phyloP scores from a whole-genome alignment of 495 filamentous ascomycete species.

The Hypoxylon cercidicola region DNA sequence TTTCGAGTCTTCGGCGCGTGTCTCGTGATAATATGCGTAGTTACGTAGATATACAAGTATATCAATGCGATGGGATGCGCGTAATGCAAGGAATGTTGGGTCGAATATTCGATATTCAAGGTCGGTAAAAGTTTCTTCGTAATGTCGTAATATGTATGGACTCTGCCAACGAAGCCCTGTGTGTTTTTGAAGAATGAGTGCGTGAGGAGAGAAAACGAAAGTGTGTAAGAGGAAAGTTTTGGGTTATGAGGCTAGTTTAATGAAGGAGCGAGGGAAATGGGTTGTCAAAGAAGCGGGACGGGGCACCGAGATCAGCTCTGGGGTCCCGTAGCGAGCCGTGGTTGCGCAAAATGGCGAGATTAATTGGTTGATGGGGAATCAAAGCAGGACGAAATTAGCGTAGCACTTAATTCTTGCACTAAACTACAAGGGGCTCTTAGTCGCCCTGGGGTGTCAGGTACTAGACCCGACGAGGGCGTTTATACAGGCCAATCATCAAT shows the following conservation, averaged over 20 bases:
- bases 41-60: conserved; percentile 24
- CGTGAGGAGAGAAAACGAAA: conserved; percentile 16
- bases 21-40: conserved; percentile 27
- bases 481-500: conserved; percentile 33
- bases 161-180: conserved; percentile 69
- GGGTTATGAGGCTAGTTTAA: conserved; percentile 39
- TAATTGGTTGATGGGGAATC: conserved; percentile 27
- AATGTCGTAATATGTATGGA: conserved; percentile 53
- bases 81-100: conserved; percentile 50
- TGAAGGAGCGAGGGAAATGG: conserved; percentile 41
- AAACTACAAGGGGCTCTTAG: conserved; percentile 12
- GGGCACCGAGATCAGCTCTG: conserved; percentile 39
- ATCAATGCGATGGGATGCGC: conserved; percentile 38
- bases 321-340: conserved; percentile 17
- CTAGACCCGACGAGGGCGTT: conserved; percentile 25
- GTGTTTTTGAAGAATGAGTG: conserved; percentile 41
- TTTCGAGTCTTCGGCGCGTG: conserved; percentile 19
- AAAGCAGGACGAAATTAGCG: conserved; percentile 34
- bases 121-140: conserved; percentile 39
- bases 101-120: conserved; percentile 59
- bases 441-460: conserved; percentile 10
- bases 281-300: conserved; percentile 29
- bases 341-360: conserved; percentile 35
- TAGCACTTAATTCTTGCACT: conserved; percentile 34
- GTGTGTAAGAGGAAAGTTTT: conserved; percentile 21